phyloP scores from a whole-genome alignment of 306 rosid species.

The Vigna mungo region DNA sequence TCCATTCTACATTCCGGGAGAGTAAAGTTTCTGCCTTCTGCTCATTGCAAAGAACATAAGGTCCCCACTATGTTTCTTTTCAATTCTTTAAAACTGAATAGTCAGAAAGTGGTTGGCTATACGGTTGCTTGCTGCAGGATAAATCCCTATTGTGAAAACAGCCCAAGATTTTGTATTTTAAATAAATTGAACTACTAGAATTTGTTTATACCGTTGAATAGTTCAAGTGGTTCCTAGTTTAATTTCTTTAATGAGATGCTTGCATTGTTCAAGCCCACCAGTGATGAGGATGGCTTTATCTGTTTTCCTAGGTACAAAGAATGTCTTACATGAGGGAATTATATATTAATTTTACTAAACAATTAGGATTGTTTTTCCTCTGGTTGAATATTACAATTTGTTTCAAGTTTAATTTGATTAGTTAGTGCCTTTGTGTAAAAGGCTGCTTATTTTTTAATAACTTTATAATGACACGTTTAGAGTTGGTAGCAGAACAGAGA shows the following conservation, averaged over 20 bases:
- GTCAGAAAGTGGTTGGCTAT: slow-evolving; percentile 40
- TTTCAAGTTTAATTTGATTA: slow-evolving; percentile 41
- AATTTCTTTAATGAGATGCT: background rate
- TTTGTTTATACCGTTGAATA: slow-evolving; percentile 29
- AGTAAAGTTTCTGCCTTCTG: slow-evolving; percentile 48
- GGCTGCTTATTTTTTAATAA: background rate
- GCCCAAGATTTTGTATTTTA: slow-evolving; percentile 9
- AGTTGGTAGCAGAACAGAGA: background rate
- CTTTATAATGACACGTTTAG: background rate
- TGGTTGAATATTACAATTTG: slow-evolving; percentile 32
- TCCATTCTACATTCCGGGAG: slow-evolving; percentile 46
- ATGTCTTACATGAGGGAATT: slow-evolving; percentile 40
- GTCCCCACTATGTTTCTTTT: slow-evolving; percentile 39
- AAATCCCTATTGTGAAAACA: background rate
- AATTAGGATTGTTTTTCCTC: slow-evolving; percentile 7
- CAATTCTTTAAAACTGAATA: background rate
- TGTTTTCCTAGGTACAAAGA: background rate
- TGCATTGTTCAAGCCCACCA: slow-evolving; percentile 10
- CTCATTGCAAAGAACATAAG: slow-evolving; percentile 29
- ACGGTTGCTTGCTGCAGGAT: slow-evolving; percentile 36
- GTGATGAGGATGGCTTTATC: slow-evolving; percentile 25
- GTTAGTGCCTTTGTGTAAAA: slow-evolving; percentile 8
- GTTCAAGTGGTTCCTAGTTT: slow-evolving; percentile 42
- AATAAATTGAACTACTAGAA: slow-evolving; percentile 25
- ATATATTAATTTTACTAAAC: slow-evolving; percentile 25